Percentiles rank a stretch among this genome's conserved stretches.
These are phyloP conservation scores for Lizonia empirigonia DNA, from an alignment of 2,329 filamentous ascomycete species.

Conservation along the genomic window DNA sequence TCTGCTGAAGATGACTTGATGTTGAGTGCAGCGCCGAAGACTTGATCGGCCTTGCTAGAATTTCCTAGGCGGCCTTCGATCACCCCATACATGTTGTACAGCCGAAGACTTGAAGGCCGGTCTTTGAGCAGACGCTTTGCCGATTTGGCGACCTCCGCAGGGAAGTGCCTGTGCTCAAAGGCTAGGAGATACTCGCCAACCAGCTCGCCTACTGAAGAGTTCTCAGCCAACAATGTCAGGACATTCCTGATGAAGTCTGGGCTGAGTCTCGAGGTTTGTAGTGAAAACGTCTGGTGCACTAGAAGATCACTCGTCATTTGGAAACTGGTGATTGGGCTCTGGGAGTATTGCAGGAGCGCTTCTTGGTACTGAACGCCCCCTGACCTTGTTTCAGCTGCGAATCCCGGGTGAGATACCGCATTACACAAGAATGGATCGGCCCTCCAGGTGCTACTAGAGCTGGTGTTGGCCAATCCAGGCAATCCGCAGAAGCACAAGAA, in stretches of 20 bases:
- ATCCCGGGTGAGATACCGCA: background rate
- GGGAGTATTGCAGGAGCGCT: constrained; percentile 2
- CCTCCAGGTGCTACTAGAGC: constrained; percentile 27
- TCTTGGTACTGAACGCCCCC: background rate
- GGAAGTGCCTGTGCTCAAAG: constrained; percentile 64
- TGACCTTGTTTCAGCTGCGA: background rate
- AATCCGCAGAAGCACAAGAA: constrained; percentile 58
- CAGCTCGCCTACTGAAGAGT: constrained; percentile 44
- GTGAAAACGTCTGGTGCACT: constrained; percentile 32
- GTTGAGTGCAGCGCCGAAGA: constrained; percentile 70
- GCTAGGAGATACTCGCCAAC: constrained; percentile 74
- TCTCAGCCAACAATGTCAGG: constrained; percentile 63
- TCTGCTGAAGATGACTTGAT: constrained; percentile 62
- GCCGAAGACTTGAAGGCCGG: constrained; percentile 64
- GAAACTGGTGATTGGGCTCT: constrained; percentile 9
- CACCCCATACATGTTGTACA: constrained; percentile 82
- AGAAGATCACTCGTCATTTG: constrained; percentile 35
- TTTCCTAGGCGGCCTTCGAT: constrained; percentile 69
- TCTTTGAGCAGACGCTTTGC: constrained; percentile 77
- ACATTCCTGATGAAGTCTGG: constrained; percentile 37
- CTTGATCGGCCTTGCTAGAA: constrained; percentile 62
- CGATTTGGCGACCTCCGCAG: constrained; percentile 64
- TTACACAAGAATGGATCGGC: constrained; percentile 52
- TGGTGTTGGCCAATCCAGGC: constrained; percentile 49
- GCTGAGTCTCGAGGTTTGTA: constrained; percentile 12